These are phyloP conservation scores for Diplodia intermedia DNA, from an alignment of 2,329 filamentous ascomycete species.

Conservation along the genomic window DNA sequence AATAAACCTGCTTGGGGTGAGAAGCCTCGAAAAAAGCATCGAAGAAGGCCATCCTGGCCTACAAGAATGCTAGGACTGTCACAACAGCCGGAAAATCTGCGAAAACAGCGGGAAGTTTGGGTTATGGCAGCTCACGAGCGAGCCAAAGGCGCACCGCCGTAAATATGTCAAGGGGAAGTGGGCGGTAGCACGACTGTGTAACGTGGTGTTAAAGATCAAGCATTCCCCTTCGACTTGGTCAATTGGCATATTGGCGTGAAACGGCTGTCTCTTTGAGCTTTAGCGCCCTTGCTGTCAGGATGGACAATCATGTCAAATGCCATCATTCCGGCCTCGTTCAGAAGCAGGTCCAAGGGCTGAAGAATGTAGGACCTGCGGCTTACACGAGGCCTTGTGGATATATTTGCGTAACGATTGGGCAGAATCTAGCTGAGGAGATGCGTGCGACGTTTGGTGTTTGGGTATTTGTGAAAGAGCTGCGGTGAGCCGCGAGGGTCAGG, in stretches of 20 bases:
- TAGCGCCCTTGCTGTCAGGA: not conserved
- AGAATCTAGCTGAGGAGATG: too few species aligned
- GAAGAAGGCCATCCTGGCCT: constrained; percentile 24
- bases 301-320: not conserved
- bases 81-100: not conserved
- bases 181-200: not conserved
- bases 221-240: not conserved
- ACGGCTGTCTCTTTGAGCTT: constrained; percentile 1
- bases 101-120: not conserved
- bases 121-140: not conserved
- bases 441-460: too few species aligned
- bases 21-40: not conserved
- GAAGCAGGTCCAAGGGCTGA: not conserved
- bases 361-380: not conserved
- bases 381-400: not conserved
- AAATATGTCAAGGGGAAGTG: constrained; percentile 5
- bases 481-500: too few species aligned
- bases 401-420: too few species aligned
- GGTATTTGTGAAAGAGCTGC: too few species aligned
- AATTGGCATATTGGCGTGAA: too few species aligned
- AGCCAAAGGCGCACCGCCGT: not conserved
- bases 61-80: too few species aligned
- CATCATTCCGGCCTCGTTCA: constrained; percentile 7
- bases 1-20: constrained; percentile 8
- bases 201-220: not conserved